Evolutionary conservation across 352 stramenopile species (phyloP), one percentile per base, ranked within the genome.

Genomic region (Phytophthora fragariae): DNA sequence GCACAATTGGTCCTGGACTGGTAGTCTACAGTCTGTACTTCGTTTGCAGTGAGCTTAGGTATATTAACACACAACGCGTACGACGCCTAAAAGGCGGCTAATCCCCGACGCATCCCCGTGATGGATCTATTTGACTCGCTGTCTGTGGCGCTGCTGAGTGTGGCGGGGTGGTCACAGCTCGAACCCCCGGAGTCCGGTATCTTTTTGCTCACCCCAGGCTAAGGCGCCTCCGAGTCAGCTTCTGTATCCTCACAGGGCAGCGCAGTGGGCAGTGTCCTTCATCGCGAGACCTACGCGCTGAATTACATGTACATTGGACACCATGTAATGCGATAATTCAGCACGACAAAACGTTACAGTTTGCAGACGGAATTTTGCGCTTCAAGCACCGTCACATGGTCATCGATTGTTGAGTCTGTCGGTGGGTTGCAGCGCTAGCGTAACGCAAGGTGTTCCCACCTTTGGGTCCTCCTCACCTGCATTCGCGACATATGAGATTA

Each of bases 1-100:
- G 62, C 69, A 12, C 57, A 65, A 53, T 59, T 76, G 29, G 69
- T 76, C 19, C 57, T 76, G 21, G 69, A 72, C 52, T 76, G 69
- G 69, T 76, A 76, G 47, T 50, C 21, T 10, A 24, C 19, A 21
- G 19, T 21, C 19, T 21, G 19, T 21, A 21, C 11, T 29, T 31
- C 29, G 5, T n/a, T 17, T 35, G 33, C 15, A 31, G n/a, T 10
- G 35, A 57, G 57, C 10, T 21, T 27, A 63, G 19, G 24, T 50
- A 54, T 57, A 44, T 31, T 47, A 47, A 50, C 52, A 56, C 62
- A 55, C 37, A 65, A 71, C 56, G 33, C 9, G 64, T 37, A 71
- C 65, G 33, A 55, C 8, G 37, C 35, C 56, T 31, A 31, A 31
- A 31, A 31, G 29, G 29, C 29, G 29, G 29, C 29, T 31, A 31